These are phyloP conservation scores for Annulohypoxylon maeteangense DNA, from an alignment of 495 filamentous ascomycete species.

Conservation along the genomic window DNA sequence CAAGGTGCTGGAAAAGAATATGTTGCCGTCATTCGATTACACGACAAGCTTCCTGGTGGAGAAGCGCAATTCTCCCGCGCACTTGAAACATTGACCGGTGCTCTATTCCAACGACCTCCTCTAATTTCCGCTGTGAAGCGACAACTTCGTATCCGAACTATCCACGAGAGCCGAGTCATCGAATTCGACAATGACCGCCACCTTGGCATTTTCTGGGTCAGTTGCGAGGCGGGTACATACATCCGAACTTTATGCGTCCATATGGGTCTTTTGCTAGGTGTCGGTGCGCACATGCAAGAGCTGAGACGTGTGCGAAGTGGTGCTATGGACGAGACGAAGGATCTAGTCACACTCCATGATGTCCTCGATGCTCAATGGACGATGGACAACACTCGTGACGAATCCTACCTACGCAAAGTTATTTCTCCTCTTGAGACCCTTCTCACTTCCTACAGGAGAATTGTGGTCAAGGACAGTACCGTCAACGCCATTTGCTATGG, in stretches of 20 bases:
- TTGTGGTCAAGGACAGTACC: slow-evolving; percentile 93
- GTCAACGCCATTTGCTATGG: slow-evolving; percentile 97
- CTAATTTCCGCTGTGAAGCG: slow-evolving; percentile 98
- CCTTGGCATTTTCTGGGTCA: slow-evolving; percentile 99
- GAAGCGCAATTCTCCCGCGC: slow-evolving; percentile 89
- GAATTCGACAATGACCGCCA: slow-evolving; percentile 98
- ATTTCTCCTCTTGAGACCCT: slow-evolving; percentile 92
- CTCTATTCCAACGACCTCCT: slow-evolving; percentile 95
- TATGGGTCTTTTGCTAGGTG: slow-evolving; percentile 88
- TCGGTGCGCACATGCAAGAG: slow-evolving; percentile 99
- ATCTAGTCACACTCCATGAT: slow-evolving; percentile 93
- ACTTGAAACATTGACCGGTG: slow-evolving; percentile 92
- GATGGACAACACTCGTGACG: slow-evolving; percentile 90
- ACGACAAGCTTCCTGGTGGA: slow-evolving; percentile 90
- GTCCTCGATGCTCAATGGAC: slow-evolving; percentile 95
- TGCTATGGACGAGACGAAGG: slow-evolving; percentile 89
- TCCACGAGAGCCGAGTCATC: slow-evolving; percentile 92
- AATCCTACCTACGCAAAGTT: slow-evolving; percentile 85
- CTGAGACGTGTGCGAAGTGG: slow-evolving; percentile 91
- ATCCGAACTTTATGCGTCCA: slow-evolving; percentile 98
- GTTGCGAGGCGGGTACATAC: slow-evolving; percentile 97
- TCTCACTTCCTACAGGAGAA: slow-evolving; percentile 89
- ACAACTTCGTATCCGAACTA: slow-evolving; percentile 95
- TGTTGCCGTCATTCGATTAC: slow-evolving; percentile 74
- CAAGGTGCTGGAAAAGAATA: slow-evolving; percentile 92